These are phyloP conservation scores for Apiotrichum porosum DNA, from an alignment of 1,284 basidiomycete species.

Conservation along the genomic window DNA sequence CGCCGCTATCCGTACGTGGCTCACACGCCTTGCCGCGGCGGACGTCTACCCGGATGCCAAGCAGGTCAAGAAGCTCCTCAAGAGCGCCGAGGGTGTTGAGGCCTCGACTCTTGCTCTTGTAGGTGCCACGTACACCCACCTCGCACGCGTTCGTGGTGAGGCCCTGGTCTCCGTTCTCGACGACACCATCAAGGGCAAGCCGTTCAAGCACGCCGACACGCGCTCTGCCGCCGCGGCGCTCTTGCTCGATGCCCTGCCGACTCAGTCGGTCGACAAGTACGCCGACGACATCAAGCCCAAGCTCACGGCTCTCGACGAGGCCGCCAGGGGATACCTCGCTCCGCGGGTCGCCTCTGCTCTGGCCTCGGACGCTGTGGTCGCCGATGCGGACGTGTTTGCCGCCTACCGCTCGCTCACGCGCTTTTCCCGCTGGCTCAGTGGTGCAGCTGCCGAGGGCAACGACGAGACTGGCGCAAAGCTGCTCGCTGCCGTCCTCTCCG, in stretches of 20 bases:
- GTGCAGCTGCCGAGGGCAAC: background rate
- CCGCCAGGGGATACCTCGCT: background rate
- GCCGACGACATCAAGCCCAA: background rate
- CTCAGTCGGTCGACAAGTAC: background rate
- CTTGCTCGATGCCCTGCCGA: background rate
- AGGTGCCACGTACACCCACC: background rate
- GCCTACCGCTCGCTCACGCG: slow-evolving; percentile 2
- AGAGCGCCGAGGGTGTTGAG: slow-evolving; percentile 1
- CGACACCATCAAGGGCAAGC: slow-evolving; percentile 3
- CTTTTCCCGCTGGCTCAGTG: slow-evolving; percentile 5
- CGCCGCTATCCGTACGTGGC: slow-evolving; percentile 12
- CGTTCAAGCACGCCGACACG: slow-evolving; percentile 4
- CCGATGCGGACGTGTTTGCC: background rate
- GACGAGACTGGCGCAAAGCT: slow-evolving; percentile 3
- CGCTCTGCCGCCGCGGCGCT: slow-evolving; percentile 1
- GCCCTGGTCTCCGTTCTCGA: background rate
- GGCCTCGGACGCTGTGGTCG: background rate
- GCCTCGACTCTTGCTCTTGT: slow-evolving; percentile 6
- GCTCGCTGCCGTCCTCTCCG: slow-evolving; percentile 2
- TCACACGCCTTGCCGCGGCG: slow-evolving; percentile 12
- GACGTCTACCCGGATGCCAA: slow-evolving; percentile 13
- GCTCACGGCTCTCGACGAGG: slow-evolving; percentile 6
- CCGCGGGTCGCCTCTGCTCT: background rate
- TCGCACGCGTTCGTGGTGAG: background rate
- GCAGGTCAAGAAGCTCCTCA: slow-evolving; percentile 9